A percentile compares a stretch with the other conserved stretches of the same genome.
These are phyloP conservation scores for Venturia effusa DNA, from an alignment of 2,329 filamentous ascomycete genomes.

Conservation along the genomic window DNA sequence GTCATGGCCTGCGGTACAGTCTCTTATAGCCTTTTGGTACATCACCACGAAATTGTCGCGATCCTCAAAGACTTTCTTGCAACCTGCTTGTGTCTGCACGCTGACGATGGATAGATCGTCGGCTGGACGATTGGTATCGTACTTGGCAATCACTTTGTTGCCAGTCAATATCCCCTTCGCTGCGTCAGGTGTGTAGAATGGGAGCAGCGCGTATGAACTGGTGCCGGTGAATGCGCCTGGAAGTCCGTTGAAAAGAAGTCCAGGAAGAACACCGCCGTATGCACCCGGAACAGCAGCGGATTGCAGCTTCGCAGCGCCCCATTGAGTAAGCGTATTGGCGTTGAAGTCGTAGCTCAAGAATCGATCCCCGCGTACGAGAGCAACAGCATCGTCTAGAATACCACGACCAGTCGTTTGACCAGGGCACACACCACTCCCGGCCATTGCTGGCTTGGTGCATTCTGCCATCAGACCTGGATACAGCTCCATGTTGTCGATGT, in stretches of 20 bases:
- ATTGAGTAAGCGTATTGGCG: slow-evolving; percentile 37
- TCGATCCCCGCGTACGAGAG: slow-evolving; percentile 35
- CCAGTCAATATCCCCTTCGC: slow-evolving; percentile 35
- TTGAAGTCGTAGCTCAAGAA: slow-evolving; percentile 40
- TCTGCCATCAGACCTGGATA: slow-evolving; percentile 13
- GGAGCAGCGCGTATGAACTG: slow-evolving; percentile 36
- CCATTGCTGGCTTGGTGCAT: slow-evolving; percentile 11
- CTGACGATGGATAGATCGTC: slow-evolving; percentile 33
- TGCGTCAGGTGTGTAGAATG: slow-evolving; percentile 42
- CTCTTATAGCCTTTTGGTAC: slow-evolving; percentile 29
- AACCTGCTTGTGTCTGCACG: slow-evolving; percentile 39
- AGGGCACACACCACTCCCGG: slow-evolving; percentile 11
- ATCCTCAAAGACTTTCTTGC: slow-evolving; percentile 40
- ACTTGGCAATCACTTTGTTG: slow-evolving; percentile 35
- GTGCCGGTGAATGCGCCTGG: slow-evolving; percentile 39
- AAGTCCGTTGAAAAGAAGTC: slow-evolving; percentile 34
- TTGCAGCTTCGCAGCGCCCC: slow-evolving; percentile 37
- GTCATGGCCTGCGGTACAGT: slow-evolving; percentile 35
- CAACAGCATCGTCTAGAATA: slow-evolving; percentile 38
- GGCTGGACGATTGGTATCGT: slow-evolving; percentile 33
- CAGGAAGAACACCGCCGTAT: slow-evolving; percentile 36
- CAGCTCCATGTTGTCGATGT: slow-evolving; percentile 12
- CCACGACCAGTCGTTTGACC: slow-evolving; percentile 35
- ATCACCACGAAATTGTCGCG: slow-evolving; percentile 38
- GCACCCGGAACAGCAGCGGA: slow-evolving; percentile 26